These are phyloP conservation scores for Calonectria multiphialidica DNA, from an alignment of 2,329 filamentous ascomycete species.

Conservation along the genomic window DNA sequence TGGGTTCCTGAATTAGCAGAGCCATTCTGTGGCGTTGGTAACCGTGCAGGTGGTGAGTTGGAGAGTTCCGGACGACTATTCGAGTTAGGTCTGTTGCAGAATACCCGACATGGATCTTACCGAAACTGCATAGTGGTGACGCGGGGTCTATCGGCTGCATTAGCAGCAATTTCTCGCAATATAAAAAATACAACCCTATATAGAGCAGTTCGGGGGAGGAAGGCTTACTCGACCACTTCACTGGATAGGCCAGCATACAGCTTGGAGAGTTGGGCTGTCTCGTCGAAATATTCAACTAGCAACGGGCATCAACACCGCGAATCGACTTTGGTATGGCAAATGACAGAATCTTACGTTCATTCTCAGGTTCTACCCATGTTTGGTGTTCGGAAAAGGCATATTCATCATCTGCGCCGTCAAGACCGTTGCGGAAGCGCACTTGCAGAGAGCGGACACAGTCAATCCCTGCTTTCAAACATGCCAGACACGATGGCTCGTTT, in stretches of 20 bases:
- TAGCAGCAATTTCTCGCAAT: not conserved
- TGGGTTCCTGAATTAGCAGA: not conserved
- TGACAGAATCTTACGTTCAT: not conserved
- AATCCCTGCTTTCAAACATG: constrained; percentile 29
- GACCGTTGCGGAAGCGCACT: constrained; percentile 31
- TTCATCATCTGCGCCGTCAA: constrained; percentile 19
- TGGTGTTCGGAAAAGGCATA: constrained; percentile 20
- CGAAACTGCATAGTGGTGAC: not conserved
- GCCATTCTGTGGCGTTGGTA: not conserved
- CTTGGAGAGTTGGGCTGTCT: constrained; percentile 21
- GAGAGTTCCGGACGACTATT: constrained; percentile 4
- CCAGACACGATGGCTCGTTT: constrained; percentile 26
- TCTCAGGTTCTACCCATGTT: constrained; percentile 20
- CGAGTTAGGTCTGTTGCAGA: not conserved
- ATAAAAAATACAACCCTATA: not conserved
- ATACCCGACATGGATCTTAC: not conserved
- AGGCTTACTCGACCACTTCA: constrained; percentile 4
- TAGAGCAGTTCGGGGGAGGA: not conserved
- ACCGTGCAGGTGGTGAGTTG: not conserved
- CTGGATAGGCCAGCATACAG: constrained; percentile 3
- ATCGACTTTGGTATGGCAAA: not conserved
- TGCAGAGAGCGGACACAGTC: constrained; percentile 31
- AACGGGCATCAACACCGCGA: not conserved
- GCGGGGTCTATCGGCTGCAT: not conserved
- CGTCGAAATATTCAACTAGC: constrained; percentile 26